These are phyloP conservation scores for Sinapis alba DNA, from an alignment of 441 rosid genomes.

Conservation along the genomic window DNA sequence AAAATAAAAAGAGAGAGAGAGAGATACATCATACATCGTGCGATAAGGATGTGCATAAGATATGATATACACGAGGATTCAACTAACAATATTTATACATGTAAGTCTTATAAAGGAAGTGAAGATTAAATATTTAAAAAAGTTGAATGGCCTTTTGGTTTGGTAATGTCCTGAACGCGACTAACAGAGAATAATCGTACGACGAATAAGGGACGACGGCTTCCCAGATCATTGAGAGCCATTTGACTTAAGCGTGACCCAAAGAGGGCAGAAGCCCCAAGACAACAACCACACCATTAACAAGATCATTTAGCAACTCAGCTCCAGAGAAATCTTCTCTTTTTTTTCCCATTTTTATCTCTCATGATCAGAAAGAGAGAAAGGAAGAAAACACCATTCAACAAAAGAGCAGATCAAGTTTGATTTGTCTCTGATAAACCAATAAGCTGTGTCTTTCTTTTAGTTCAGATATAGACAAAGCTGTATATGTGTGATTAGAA, in stretches of 20 bases:
- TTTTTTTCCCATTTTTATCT: too few species aligned
- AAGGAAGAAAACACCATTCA: neutral
- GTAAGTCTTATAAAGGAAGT: conserved; percentile 2
- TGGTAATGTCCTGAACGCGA: conserved; percentile 21
- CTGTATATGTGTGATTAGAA: conserved; percentile 33
- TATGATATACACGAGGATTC: conserved; percentile 29
- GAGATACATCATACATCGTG: neutral
- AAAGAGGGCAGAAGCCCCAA: neutral
- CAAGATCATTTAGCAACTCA: neutral
- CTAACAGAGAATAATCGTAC: conserved; percentile 8
- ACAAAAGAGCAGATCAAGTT: neutral
- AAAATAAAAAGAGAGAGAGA: neutral
- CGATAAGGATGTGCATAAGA: neutral
- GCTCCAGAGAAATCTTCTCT: neutral
- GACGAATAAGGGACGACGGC: conserved; percentile 8
- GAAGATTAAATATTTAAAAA: conserved; percentile 2
- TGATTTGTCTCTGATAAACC: conserved; percentile 24
- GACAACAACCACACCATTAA: neutral
- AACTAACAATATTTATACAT: conserved; percentile 10
- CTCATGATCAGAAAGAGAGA: neutral
- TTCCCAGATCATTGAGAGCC: conserved; percentile 27
- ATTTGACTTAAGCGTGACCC: neutral
- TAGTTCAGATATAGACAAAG: conserved; percentile 13
- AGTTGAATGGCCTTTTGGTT: conserved; percentile 16
- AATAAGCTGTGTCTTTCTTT: neutral